Conservation (phyloP, 1,139 yeast genomes). For the Meyerozyma carpophila region DNA sequence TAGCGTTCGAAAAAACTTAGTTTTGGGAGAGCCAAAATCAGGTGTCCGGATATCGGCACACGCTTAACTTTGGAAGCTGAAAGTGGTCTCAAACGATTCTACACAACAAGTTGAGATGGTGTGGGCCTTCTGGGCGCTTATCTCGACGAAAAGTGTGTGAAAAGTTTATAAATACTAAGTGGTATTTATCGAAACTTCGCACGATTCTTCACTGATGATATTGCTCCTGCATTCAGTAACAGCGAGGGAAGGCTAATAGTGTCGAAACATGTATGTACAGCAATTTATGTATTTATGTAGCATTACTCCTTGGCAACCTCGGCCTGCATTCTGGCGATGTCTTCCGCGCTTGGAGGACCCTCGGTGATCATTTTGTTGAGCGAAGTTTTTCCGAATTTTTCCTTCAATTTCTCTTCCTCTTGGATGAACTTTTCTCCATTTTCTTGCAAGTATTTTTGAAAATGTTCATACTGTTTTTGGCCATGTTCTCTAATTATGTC, state of each 20-base stretch:
- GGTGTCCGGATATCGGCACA: neutral
- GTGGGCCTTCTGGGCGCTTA: no score
- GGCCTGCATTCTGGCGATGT: slow-evolving; percentile 64
- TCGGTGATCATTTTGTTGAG: slow-evolving; percentile 79
- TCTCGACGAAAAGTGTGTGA: no score
- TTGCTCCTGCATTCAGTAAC: neutral
- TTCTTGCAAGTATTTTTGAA: slow-evolving; percentile 78
- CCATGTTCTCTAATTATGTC: slow-evolving; percentile 91
- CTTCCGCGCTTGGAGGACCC: slow-evolving; percentile 83
- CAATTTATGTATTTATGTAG: neutral
- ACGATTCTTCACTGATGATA: neutral
- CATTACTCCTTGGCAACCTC: slow-evolving; percentile 19
- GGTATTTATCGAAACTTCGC: neutral
- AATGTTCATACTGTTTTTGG: slow-evolving; percentile 79
- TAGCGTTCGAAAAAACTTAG: neutral
- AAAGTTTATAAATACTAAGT: no score
- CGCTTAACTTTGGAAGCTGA: neutral
- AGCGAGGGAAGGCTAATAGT: neutral
- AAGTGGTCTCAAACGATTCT: neutral
- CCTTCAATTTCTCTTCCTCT: slow-evolving; percentile 75
- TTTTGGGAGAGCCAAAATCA: neutral
- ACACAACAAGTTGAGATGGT: neutral
- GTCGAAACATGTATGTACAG: neutral
- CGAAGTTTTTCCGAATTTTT: slow-evolving; percentile 74
- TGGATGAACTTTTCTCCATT: slow-evolving; percentile 83